phyloP scores from a whole-genome alignment of 257 asterid species.

The Anisodus acutangulus region DNA sequence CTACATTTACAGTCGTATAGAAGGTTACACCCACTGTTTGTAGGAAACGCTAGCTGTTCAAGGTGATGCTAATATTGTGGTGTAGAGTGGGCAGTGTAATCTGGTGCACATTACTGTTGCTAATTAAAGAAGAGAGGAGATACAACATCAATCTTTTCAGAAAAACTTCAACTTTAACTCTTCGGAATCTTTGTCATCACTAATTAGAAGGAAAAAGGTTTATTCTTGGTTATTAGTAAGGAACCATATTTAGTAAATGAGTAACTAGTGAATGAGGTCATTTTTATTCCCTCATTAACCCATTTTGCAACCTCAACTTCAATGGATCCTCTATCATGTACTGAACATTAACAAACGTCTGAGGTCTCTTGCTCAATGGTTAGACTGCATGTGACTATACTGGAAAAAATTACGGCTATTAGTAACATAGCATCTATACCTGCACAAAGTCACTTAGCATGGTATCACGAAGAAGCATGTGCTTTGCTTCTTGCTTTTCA shows the following conservation, averaged over 20 bases:
- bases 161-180: not conserved
- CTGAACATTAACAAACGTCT: not conserved
- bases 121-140: not conserved
- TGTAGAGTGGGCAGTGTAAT: not conserved
- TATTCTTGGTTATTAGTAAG: not conserved
- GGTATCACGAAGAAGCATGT: not conserved
- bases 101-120: not conserved
- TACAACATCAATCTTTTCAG: not conserved
- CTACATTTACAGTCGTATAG: not conserved
- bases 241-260: not conserved
- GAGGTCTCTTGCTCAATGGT: not conserved
- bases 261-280: not conserved
- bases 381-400: not conserved
- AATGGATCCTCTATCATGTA: not conserved
- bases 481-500: not conserved
- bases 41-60: not conserved
- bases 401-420: not conserved
- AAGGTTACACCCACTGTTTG: not conserved
- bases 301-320: not conserved
- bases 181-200: not conserved
- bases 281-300: not conserved
- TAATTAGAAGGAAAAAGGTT: not conserved
- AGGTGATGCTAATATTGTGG: not conserved
- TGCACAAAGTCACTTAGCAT: not conserved
- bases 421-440: not conserved